Percentiles rank a stretch among this genome's conserved stretches.
Conservation (phyloP, 164 flowering plant genomes). For the Vitis vinifera region ASM3070453v1 NC_081817.1:1302501-1303000, state of each 20-base stretch:
- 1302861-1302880: conserved; percentile 37
- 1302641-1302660: background rate
- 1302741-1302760: no score
- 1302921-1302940: conserved; percentile 21
- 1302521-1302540: conserved; percentile 70
- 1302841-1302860: no score
- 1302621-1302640: conserved; percentile 6
- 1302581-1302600: conserved; percentile 84
- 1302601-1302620: conserved; percentile 76
- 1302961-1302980: conserved; percentile 15
- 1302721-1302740: background rate
- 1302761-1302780: no score
- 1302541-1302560: conserved; percentile 73
- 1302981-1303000: conserved; percentile 20
- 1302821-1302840: background rate
- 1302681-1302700: background rate
- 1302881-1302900: conserved; percentile 85
- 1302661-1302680: background rate
- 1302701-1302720: background rate
- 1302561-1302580: conserved; percentile 47
- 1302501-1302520: conserved; percentile 88
- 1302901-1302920: conserved; percentile 28
- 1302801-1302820: background rate
- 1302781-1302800: no score
- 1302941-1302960: conserved; percentile 12